Percentiles rank a stretch among this genome's conserved stretches.
Conservation (phyloP, 1,139 yeast genomes). For the Fermentozyma sake region DNA sequence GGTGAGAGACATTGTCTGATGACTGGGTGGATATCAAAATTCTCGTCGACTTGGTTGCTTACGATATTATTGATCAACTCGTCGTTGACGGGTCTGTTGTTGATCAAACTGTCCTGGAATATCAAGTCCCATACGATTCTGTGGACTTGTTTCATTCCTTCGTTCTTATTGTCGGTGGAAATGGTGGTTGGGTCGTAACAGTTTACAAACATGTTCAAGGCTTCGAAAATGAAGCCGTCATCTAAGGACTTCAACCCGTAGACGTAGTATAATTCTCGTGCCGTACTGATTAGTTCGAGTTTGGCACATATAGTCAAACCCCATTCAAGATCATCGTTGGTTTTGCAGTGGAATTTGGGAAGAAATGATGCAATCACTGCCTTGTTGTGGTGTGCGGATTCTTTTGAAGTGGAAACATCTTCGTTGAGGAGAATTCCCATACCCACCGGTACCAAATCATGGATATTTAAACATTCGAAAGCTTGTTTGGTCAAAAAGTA, state of each 20-base stretch:
- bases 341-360: slow-evolving; percentile 54
- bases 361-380: slow-evolving; percentile 54
- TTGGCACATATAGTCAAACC: slow-evolving; percentile 54
- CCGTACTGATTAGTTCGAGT: slow-evolving; percentile 46
- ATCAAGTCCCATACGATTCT: slow-evolving; percentile 40
- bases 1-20: slow-evolving; percentile 70
- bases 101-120: slow-evolving; percentile 59
- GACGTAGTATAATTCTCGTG: slow-evolving; percentile 44
- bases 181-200: slow-evolving; percentile 47
- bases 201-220: slow-evolving; percentile 62
- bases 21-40: slow-evolving; percentile 45
- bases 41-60: slow-evolving; percentile 29
- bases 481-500: slow-evolving; percentile 61
- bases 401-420: slow-evolving; percentile 20
- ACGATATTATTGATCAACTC: slow-evolving; percentile 51
- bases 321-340: slow-evolving; percentile 81
- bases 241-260: slow-evolving; percentile 38
- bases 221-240: slow-evolving; percentile 54
- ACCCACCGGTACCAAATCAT: slow-evolving; percentile 60
- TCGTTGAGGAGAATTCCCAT: slow-evolving; percentile 46
- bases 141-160: slow-evolving; percentile 37
- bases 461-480: slow-evolving; percentile 46
- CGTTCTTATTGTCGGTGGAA: slow-evolving; percentile 14
- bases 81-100: slow-evolving; percentile 52
- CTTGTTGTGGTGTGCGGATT: slow-evolving; percentile 23